Conservation (phyloP, 345 rosid species). For the Dipteronia dyeriana region DNA sequence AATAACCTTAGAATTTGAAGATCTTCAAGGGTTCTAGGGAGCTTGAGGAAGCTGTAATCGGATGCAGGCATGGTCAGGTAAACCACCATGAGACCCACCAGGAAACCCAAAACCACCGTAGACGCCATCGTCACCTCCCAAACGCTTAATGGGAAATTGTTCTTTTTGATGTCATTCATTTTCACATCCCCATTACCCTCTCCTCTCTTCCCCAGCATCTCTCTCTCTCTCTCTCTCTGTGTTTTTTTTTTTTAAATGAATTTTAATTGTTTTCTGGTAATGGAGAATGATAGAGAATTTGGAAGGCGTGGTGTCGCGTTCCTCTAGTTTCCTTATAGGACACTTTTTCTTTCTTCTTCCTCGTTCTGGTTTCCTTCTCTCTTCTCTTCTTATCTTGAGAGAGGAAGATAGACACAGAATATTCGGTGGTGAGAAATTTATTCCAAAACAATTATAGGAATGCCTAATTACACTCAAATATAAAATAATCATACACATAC, state of each 20-base stretch:
- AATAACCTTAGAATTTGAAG: constrained; percentile 82
- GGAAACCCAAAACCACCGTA: constrained; percentile 61
- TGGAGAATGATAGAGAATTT: constrained; percentile 7
- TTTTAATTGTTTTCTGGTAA: constrained; percentile 15
- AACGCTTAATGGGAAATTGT: constrained; percentile 52
- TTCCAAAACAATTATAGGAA: background rate
- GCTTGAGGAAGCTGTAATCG: constrained; percentile 94
- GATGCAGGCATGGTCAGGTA: constrained; percentile 89
- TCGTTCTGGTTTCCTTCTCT: constrained; percentile 3
- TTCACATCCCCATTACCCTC: constrained; percentile 20
- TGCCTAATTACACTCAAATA: too few species aligned
- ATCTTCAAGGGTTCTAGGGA: constrained; percentile 82
- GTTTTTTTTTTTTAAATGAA: background rate
- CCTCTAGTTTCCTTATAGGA: constrained; percentile 32
- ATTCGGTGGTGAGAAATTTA: background rate
- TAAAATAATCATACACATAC: too few species aligned
- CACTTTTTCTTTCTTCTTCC: constrained; percentile 22
- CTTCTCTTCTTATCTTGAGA: background rate
- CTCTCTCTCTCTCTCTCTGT: constrained; percentile 25
- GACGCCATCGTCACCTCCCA: constrained; percentile 69
- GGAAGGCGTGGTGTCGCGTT: background rate
- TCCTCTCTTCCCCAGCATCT: constrained; percentile 19
- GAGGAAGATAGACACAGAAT: background rate
- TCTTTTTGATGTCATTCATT: constrained; percentile 1
- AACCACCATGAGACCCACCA: constrained; percentile 57